Evolutionary conservation across 1,284 basidiomycete genomes (phyloP).

Genomic region (Papiliotrema nemorosa): DNA sequence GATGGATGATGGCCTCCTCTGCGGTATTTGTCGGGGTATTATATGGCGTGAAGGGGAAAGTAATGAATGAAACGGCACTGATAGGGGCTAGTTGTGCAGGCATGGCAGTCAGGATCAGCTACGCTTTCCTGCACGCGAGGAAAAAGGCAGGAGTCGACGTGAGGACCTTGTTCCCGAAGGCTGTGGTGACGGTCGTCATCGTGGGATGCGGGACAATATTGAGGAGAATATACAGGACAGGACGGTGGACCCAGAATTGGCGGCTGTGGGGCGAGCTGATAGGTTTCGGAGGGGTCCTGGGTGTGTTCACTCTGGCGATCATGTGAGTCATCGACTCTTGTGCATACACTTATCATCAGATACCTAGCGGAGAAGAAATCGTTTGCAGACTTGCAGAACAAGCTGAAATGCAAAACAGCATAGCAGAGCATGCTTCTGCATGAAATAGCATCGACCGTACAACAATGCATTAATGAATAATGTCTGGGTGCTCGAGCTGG

Average conservation of each 20-base stretch:
- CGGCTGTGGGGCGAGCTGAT: constrained; percentile 22
- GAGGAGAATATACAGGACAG: constrained; percentile 6
- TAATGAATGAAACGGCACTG: constrained; percentile 52
- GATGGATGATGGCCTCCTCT: constrained; percentile 37
- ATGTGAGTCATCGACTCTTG: constrained; percentile 21
- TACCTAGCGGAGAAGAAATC: background rate
- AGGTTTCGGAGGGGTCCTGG: constrained; percentile 23
- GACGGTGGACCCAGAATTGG: constrained; percentile 18
- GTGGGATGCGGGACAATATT: constrained; percentile 10
- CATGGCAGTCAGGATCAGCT: constrained; percentile 38
- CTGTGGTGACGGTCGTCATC: constrained; percentile 2
- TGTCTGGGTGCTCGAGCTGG: background rate
- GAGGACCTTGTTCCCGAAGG: constrained; percentile 11
- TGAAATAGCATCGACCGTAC: background rate
- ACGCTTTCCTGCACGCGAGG: constrained; percentile 16
- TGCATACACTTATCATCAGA: background rate
- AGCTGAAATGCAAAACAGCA: background rate
- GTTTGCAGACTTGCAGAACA: background rate
- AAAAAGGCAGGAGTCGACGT: constrained; percentile 3
- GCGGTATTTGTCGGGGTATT: constrained; percentile 28
- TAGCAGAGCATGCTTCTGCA: background rate
- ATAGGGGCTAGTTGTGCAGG: constrained; percentile 64
- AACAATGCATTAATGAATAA: background rate
- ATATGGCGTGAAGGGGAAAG: background rate
- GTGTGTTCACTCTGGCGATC: constrained; percentile 23